phyloP scores from a whole-genome alignment of 345 rosid species.

The Mercurialis annua region DNA sequence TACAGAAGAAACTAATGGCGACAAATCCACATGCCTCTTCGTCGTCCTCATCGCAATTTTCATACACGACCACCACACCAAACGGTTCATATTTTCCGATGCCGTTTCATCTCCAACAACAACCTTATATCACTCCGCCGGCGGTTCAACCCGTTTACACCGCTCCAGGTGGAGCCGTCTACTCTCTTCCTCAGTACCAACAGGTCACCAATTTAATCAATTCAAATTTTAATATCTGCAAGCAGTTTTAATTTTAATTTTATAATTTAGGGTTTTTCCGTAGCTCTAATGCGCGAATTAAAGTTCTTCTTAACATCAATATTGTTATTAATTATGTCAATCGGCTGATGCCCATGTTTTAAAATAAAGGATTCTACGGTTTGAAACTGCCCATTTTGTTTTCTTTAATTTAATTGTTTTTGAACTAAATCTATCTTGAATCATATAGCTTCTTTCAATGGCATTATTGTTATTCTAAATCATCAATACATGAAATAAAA shows the following conservation, averaged over 20 bases:
- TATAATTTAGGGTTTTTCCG: not conserved
- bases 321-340: not conserved
- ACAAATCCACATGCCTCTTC: conserved; percentile 38
- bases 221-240: too few species aligned
- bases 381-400: too few species aligned
- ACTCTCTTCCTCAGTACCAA: conserved; percentile 77
- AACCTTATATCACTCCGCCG: conserved; percentile 35
- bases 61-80: conserved; percentile 32
- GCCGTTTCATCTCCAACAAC: conserved; percentile 44
- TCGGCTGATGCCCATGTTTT: not conserved
- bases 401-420: too few species aligned
- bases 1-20: too few species aligned
- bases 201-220: conserved; percentile 41
- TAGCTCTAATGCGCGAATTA: not conserved
- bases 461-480: too few species aligned
- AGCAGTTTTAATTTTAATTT: not conserved
- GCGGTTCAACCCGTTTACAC: conserved; percentile 31
- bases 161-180: conserved; percentile 52
- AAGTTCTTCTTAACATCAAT: too few species aligned
- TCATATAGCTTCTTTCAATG: too few species aligned
- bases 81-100: conserved; percentile 41
- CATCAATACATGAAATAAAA: too few species aligned
- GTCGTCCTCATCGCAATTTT: conserved; percentile 36
- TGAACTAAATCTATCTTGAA: too few species aligned
- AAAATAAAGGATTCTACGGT: not conserved